A percentile compares a stretch with the other conserved stretches of the same genome.
These are phyloP conservation scores for Lentinula edodes DNA, from an alignment of 768 basidiomycete genomes.

Conservation along the genomic window DNA sequence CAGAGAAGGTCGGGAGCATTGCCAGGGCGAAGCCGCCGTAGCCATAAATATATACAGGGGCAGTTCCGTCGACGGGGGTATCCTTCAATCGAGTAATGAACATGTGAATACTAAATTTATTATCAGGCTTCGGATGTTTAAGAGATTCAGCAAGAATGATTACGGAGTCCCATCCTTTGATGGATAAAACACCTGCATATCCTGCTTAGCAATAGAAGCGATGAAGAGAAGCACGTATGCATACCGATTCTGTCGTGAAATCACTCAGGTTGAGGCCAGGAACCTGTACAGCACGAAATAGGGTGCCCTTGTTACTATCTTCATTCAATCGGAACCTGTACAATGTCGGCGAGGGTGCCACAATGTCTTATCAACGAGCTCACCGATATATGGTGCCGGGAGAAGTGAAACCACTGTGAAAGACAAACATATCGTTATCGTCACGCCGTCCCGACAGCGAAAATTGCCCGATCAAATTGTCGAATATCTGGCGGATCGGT, in stretches of 20 bases:
- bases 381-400: conserved; percentile 1
- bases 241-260: conserved; percentile 2
- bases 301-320: neutral
- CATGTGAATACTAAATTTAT: neutral
- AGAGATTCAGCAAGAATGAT: neutral
- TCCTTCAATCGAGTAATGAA: conserved; percentile 1
- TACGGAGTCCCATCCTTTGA: conserved; percentile 2
- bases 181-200: neutral
- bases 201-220: neutral
- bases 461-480: neutral
- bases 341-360: neutral
- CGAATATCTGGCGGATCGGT: neutral
- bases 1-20: conserved; percentile 1
- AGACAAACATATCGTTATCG: conserved; percentile 2
- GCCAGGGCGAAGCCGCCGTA: conserved; percentile 2
- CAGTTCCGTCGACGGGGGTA: neutral
- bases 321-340: neutral
- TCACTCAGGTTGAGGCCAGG: neutral
- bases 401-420: conserved; percentile 1
- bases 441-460: neutral
- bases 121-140: neutral
- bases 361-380: neutral
- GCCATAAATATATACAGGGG: neutral
- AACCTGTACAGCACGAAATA: neutral
- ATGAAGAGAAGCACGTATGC: neutral